A percentile compares a stretch with the other conserved stretches of the same genome.
Conservation (phyloP, 306 rosid species). For the Boehmeria nivea region DNA sequence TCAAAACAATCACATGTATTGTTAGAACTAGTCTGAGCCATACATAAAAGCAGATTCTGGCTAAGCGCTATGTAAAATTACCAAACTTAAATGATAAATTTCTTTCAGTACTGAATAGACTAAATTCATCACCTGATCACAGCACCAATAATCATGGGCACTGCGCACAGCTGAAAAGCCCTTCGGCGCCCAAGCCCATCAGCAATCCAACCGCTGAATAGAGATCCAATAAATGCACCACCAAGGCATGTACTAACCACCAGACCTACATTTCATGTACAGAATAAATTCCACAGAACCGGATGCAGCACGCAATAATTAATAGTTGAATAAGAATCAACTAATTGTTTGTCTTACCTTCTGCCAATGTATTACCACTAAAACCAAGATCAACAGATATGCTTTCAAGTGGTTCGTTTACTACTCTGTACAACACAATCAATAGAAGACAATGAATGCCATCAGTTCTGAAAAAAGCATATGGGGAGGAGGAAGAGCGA, state of each 20-base stretch:
- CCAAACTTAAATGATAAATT: neutral
- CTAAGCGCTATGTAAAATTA: neutral
- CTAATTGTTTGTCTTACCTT: constrained; percentile 46
- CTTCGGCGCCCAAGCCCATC: constrained; percentile 95
- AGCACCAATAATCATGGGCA: constrained; percentile 94
- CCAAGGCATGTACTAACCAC: constrained; percentile 95
- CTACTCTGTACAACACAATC: constrained; percentile 57
- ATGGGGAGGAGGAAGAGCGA: too few relatives aligned
- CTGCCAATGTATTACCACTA: constrained; percentile 85
- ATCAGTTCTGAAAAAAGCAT: neutral
- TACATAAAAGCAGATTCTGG: too few relatives aligned
- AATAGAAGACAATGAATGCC: constrained; percentile 4
- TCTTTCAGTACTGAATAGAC: neutral
- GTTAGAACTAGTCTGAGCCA: too few relatives aligned
- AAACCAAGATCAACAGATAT: constrained; percentile 90
- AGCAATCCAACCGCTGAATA: constrained; percentile 90
- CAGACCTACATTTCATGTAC: constrained; percentile 55
- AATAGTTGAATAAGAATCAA: too few relatives aligned
- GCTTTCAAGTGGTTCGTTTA: constrained; percentile 94
- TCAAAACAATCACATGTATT: too few relatives aligned
- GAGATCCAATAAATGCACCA: constrained; percentile 86
- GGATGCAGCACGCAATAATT: too few relatives aligned
- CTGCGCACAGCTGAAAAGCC: constrained; percentile 83
- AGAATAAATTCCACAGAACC: constrained; percentile 17
- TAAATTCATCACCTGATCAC: constrained; percentile 53